Percentiles rank a stretch among this genome's conserved stretches.
Conservation (phyloP, 2,329 filamentous ascomycete species). For the Fusarium sp. region DNA sequence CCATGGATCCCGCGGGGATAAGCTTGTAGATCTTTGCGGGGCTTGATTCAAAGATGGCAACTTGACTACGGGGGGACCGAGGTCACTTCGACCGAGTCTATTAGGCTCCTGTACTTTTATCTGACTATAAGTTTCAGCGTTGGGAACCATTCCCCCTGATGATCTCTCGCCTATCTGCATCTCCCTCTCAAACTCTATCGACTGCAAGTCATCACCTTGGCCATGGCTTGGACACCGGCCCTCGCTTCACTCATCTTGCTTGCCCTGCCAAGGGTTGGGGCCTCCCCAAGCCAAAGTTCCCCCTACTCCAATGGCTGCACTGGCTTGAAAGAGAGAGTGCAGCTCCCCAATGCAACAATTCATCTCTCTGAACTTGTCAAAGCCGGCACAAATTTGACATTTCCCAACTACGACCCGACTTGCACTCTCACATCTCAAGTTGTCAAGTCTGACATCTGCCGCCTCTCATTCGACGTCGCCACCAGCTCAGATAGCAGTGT, state of each 20-base stretch:
- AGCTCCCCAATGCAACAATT: not conserved
- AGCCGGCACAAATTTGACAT: not conserved
- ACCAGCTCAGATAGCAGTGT: not conserved
- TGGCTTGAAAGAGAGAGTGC: not conserved
- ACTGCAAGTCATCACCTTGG: not conserved
- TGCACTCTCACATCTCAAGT: not conserved
- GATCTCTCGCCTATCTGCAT: not conserved
- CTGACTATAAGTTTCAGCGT: not conserved
- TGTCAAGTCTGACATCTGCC: not conserved
- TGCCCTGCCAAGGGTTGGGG: not conserved
- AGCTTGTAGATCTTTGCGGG: not conserved
- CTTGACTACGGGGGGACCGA: not conserved
- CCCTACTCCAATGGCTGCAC: not conserved
- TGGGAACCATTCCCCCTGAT: not conserved
- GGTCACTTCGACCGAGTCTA: not conserved
- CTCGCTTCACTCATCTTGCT: not conserved
- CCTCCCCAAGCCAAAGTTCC: not conserved
- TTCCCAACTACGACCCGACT: not conserved
- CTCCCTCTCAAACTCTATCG: not conserved
- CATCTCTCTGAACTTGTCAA: conserved; percentile 38
- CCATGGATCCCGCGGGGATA: not conserved
- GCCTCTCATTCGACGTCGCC: not conserved
- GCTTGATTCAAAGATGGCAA: not conserved
- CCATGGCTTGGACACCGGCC: not conserved
- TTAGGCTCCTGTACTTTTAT: not conserved